Evolutionary conservation across 352 stramenopile genomes (phyloP).

Genomic region (Globisporangium yorkense): DNA sequence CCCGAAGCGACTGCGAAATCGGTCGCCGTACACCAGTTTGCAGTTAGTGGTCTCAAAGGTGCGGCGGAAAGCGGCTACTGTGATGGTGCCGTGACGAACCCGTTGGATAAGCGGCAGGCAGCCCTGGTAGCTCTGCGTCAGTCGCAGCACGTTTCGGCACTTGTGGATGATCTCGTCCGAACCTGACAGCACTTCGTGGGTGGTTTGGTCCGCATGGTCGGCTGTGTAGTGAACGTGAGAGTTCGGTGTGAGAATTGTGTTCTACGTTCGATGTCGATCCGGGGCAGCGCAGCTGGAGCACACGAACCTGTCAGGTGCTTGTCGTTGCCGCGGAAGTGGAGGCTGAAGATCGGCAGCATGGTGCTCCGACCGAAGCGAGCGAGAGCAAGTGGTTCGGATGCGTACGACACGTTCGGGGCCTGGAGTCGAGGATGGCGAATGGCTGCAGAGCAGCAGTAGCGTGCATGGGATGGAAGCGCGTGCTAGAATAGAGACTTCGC

Average conservation of each 20-base stretch:
- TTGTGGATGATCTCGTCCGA: constrained; percentile 32
- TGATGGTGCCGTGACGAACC: constrained; percentile 3
- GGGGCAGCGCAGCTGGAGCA: no score
- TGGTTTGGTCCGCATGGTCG: constrained; percentile 28
- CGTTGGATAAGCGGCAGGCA: constrained; percentile 44
- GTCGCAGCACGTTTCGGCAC: constrained; percentile 21
- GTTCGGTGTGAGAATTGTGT: not conserved
- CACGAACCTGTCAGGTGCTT: constrained; percentile 34
- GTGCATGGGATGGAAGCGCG: no score
- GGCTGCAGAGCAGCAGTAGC: no score
- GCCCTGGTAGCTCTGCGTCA: constrained; percentile 38
- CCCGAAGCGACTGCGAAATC: constrained; percentile 23
- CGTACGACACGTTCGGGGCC: no score
- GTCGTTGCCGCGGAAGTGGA: constrained; percentile 21
- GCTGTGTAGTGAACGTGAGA: not conserved
- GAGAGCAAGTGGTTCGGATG: not conserved
- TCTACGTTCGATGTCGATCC: no score
- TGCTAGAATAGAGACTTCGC: no score
- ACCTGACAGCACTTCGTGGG: constrained; percentile 32
- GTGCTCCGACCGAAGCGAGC: not conserved
- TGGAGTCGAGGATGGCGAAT: no score
- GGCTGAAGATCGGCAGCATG: constrained; percentile 17
- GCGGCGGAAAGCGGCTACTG: not conserved
- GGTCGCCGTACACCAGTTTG: no score
- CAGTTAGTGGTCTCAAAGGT: not conserved